Base-by-base conservation (phyloP, 1,139 yeast genomes). In the Torulaspora globosa region DNA sequence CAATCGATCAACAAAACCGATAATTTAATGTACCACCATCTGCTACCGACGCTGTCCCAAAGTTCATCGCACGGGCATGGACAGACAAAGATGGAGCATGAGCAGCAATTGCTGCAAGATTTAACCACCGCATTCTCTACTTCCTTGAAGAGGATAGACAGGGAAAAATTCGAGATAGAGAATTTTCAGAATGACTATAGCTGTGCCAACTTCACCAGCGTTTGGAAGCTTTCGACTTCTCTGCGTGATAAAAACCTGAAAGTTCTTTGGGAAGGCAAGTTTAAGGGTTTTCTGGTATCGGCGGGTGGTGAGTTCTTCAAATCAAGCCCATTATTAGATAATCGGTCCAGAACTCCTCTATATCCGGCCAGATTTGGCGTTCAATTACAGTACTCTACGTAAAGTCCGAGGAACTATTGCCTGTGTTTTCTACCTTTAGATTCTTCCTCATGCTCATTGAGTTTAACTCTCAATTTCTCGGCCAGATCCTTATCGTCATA, bases 221-320 rank as follows among this genome's bases (percentile, higher is more conserved):
- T 88, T 10, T 66, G 89, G 55, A 90, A 88, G 63, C 68, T 84
- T 2, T 78, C 92, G 44, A 79, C 95, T 0, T 82, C 90, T 41
- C 57, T 87, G 19, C 79, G 78, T 41, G 84, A 82, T 48, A 75
- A 73, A 53, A 73, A 78, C 49, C 58, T 86, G 7, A 80, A 79
- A 49, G 46, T 89, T 5, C 67, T 87, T 31, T 92, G 97, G 97
- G 96, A 87, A 60, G 97, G 97, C 0, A 75, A 86, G 52, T 78
- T 79, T 58, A 81, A 84, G 58, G 95, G 88, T 42, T 84, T 92
- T 58, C 65, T 92, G 43, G 73, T 90, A 4, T 81, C 89, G 44
- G 77, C 92, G 1, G 97, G 97, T 0, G 74, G 82, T 2, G 79
- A 76, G 43, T 43, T 63, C 11, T 38, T 48, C 30, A 42, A 45